Percentiles rank a stretch among this genome's conserved stretches.
Evolutionary conservation across 805 yeast species (phyloP).

Genomic region (Priceomyces fermenticarens): DNA sequence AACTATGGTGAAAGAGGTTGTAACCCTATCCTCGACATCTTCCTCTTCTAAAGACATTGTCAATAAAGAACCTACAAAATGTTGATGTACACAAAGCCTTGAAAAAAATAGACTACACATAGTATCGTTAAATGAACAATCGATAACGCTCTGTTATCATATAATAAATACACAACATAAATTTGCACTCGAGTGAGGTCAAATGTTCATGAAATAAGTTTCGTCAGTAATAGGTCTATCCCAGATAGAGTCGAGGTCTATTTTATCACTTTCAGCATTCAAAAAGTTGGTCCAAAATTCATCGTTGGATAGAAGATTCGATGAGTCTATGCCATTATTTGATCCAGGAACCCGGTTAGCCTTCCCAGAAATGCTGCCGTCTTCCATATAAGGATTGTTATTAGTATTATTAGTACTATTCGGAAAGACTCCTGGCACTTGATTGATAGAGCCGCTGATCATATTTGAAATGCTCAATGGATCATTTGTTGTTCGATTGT

Average conservation of each 20-base stretch:
- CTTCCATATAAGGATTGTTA: too few relatives aligned
- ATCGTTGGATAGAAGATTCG: slow-evolving; percentile 36
- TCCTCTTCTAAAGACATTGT: slow-evolving; percentile 4
- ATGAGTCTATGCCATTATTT: too few relatives aligned
- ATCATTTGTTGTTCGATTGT: too few relatives aligned
- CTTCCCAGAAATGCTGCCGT: too few relatives aligned
- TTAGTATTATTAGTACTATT: too few relatives aligned
- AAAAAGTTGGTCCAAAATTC: slow-evolving; percentile 69
- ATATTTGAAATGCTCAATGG: too few relatives aligned
- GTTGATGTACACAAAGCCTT: not conserved
- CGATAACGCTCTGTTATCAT: too few relatives aligned
- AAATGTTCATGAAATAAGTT: slow-evolving; percentile 21
- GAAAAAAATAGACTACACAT: not conserved
- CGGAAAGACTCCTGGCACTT: too few relatives aligned
- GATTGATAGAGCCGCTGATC: too few relatives aligned
- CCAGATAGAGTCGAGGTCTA: slow-evolving; percentile 24
- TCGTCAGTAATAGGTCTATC: slow-evolving; percentile 18
- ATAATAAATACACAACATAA: too few relatives aligned
- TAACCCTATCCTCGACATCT: slow-evolving; percentile 1
- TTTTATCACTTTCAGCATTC: slow-evolving; percentile 30
- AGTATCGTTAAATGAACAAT: not conserved
- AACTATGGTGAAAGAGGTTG: slow-evolving; percentile 22
- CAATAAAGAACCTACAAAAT: not conserved
- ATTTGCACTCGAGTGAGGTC: not conserved
- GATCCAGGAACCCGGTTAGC: too few relatives aligned